Evolutionary conservation across 768 basidiomycete species (phyloP).

Genomic region (Infundibulicybe gibba): DNA sequence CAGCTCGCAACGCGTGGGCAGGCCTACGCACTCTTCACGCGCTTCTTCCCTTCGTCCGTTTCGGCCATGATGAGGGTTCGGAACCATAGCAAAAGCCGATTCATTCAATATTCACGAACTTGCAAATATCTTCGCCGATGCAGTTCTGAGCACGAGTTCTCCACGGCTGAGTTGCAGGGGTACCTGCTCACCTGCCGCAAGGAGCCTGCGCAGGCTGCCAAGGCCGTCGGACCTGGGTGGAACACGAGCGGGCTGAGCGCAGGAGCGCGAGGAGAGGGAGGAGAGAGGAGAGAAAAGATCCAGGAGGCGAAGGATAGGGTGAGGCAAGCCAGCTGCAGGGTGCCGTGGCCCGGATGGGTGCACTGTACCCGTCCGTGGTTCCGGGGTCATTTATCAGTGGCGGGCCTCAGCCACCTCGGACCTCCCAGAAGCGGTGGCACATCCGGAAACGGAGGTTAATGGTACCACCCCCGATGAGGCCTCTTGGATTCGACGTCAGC

Average conservation of each 20-base stretch:
- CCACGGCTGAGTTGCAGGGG: constrained; percentile 60
- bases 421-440: too few relatives aligned
- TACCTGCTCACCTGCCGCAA: constrained; percentile 47
- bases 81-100: too few relatives aligned
- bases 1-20: constrained; percentile 43
- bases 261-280: constrained; percentile 9
- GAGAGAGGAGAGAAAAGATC: constrained; percentile 26
- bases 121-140: constrained; percentile 35
- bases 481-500: too few relatives aligned
- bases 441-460: too few relatives aligned
- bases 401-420: too few relatives aligned
- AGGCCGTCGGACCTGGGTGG: constrained; percentile 39
- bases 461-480: too few relatives aligned
- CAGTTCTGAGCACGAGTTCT: constrained; percentile 44
- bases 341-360: constrained; percentile 13
- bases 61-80: too few relatives aligned
- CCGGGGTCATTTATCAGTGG: too few relatives aligned
- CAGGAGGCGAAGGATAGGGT: constrained; percentile 19
- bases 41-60: constrained; percentile 40
- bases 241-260: constrained; percentile 27
- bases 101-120: constrained; percentile 25
- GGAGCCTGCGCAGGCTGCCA: constrained; percentile 30
- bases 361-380: too few relatives aligned
- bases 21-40: constrained; percentile 41
- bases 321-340: constrained; percentile 20